Evolutionary conservation across 1,139 yeast genomes (phyloP).

Genomic region (Geotrichum macrosporum): DNA sequence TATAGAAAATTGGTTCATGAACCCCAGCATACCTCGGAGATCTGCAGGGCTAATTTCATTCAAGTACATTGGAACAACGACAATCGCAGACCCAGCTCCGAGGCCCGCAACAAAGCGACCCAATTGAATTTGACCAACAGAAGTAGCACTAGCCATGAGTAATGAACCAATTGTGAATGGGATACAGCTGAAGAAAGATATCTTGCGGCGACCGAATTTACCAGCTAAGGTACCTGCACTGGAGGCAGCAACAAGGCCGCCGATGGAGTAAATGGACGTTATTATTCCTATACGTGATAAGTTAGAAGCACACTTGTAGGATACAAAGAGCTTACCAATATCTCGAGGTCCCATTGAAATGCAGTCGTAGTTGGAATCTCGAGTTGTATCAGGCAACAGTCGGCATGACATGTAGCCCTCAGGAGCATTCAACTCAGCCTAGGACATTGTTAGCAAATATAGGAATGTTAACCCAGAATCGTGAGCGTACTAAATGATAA

Average conservation of each 20-base stretch:
- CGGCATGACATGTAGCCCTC: conserved; percentile 56
- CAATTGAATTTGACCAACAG: conserved; percentile 45
- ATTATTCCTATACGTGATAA: conserved; percentile 39
- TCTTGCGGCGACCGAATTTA: conserved; percentile 55
- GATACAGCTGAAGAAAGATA: conserved; percentile 54
- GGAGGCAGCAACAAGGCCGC: conserved; percentile 78
- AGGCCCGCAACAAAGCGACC: conserved; percentile 79
- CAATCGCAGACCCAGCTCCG: conserved; percentile 85
- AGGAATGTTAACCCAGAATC: too few relatives aligned
- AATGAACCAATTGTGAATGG: conserved; percentile 66
- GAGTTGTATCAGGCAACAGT: conserved; percentile 33
- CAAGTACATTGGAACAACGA: conserved; percentile 74
- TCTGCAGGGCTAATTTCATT: conserved; percentile 71
- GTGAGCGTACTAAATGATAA: conserved; percentile 62
- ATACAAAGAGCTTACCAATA: conserved; percentile 53
- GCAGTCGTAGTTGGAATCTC: conserved; percentile 45
- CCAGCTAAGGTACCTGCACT: conserved; percentile 71
- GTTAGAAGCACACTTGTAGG: too few relatives aligned
- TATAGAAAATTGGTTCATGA: conserved; percentile 81
- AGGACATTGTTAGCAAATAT: not conserved
- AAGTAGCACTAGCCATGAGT: conserved; percentile 51
- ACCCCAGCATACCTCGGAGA: conserved; percentile 72
- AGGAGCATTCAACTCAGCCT: conserved; percentile 82
- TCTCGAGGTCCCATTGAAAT: conserved; percentile 60
- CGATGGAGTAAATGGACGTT: conserved; percentile 81